These are phyloP conservation scores for Aureobasidium sp. DNA, from an alignment of 2,329 filamentous ascomycete species.

Conservation along the genomic window DNA sequence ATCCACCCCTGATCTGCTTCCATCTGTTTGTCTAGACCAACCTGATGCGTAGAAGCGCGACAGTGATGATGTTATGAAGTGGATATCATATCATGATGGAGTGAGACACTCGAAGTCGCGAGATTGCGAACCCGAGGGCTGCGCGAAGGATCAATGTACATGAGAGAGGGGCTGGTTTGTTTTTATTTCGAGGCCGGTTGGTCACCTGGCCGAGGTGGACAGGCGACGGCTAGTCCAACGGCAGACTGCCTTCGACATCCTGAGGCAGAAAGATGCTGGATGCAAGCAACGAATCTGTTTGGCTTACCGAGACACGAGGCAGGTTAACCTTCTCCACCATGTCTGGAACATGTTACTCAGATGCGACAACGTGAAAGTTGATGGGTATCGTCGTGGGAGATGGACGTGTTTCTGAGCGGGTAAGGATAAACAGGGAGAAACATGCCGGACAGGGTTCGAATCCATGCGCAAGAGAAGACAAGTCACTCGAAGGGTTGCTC, in stretches of 20 bases:
- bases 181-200: slow-evolving; percentile 2
- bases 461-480: background rate
- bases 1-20: background rate
- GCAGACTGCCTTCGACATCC: background rate
- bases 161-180: background rate
- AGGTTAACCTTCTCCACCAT: slow-evolving; percentile 9
- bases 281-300: background rate
- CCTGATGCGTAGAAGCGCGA: background rate
- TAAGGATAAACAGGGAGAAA: slow-evolving; percentile 10
- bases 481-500: background rate
- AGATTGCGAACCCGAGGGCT: background rate
- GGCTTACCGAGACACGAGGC: background rate
- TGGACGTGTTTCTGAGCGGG: slow-evolving; percentile 8
- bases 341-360: slow-evolving; percentile 13
- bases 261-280: background rate
- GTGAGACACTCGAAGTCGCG: background rate
- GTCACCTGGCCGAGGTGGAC: background rate
- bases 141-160: background rate
- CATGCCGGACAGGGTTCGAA: slow-evolving; percentile 7
- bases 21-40: background rate
- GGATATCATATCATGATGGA: background rate
- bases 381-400: background rate
- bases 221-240: background rate
- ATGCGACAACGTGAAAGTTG: slow-evolving; percentile 7
- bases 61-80: background rate